phyloP scores from a whole-genome alignment of 176 grass and related monocot genomes.

The Ampelocalamus luodianensis region DNA sequence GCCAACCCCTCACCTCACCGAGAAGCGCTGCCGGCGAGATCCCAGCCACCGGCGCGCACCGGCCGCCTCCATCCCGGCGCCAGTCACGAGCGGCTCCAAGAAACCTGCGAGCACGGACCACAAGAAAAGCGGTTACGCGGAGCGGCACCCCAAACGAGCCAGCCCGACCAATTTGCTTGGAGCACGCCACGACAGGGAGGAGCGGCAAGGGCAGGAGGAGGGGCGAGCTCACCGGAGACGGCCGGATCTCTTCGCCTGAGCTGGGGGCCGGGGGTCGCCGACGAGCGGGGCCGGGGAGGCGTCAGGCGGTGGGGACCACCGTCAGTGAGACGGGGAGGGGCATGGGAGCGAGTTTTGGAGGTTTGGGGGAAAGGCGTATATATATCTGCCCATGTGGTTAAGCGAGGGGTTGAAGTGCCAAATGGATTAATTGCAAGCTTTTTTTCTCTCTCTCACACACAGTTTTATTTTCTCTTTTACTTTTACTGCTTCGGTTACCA shows the following conservation, averaged over 20 bases:
- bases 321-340: constrained; percentile 48
- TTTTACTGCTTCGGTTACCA: constrained; percentile 44
- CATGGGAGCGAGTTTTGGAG: constrained; percentile 42
- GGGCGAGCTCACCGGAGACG: constrained; percentile 40
- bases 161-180: background rate
- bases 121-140: constrained; percentile 30
- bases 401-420: background rate
- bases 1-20: constrained; percentile 10
- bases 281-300: constrained; percentile 17
- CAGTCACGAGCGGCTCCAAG: constrained; percentile 41
- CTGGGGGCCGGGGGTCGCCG: background rate
- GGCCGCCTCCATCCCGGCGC: constrained; percentile 47
- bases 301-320: constrained; percentile 62
- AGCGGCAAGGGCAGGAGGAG: background rate
- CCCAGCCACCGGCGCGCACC: constrained; percentile 39
- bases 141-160: background rate
- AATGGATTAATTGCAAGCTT: constrained; percentile 37
- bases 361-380: constrained; percentile 34
- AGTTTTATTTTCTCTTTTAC: background rate
- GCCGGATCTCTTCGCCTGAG: constrained; percentile 31
- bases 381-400: constrained; percentile 53
- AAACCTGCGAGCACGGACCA: constrained; percentile 35
- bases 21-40: constrained; percentile 48
- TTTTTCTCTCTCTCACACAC: background rate
- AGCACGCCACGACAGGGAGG: background rate